Percentiles rank a stretch among this genome's conserved stretches.
Conservation (phyloP, 768 basidiomycete genomes). For the Cytidiella melzeri region DNA sequence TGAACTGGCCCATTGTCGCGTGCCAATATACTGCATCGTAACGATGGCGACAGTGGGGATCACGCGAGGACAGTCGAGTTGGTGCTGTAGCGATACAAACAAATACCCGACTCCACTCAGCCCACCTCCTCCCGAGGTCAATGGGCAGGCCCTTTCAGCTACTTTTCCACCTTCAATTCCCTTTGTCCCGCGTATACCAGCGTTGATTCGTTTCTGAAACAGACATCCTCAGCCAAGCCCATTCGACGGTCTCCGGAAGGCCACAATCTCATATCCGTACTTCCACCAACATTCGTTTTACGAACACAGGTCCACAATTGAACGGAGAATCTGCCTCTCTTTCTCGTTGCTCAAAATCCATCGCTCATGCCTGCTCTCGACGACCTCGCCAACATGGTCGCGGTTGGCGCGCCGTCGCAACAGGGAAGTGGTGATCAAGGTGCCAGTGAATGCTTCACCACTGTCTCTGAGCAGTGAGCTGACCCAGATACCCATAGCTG, state of each 20-base stretch:
- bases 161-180: constrained; percentile 5
- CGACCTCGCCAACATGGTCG: neutral
- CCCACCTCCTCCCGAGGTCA: neutral
- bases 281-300: neutral
- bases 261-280: constrained; percentile 1
- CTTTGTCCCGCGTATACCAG: neutral
- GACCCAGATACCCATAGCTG: no score
- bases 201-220: neutral
- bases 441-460: no score
- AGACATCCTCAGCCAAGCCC: neutral
- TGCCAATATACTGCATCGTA: neutral
- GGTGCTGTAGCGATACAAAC: neutral
- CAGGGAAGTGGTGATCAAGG: no score
- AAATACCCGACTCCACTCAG: constrained; percentile 9
- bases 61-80: neutral
- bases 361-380: neutral
- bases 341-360: no score
- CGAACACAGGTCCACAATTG: neutral
- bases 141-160: constrained; percentile 7
- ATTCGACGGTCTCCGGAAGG: constrained; percentile 5
- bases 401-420: neutral
- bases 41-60: neutral
- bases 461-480: no score
- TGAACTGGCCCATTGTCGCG: neutral
- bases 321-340: no score